phyloP scores from a whole-genome alignment of 1,284 basidiomycete genomes.

The Sporisorium iseilematis-ciliati region DNA sequence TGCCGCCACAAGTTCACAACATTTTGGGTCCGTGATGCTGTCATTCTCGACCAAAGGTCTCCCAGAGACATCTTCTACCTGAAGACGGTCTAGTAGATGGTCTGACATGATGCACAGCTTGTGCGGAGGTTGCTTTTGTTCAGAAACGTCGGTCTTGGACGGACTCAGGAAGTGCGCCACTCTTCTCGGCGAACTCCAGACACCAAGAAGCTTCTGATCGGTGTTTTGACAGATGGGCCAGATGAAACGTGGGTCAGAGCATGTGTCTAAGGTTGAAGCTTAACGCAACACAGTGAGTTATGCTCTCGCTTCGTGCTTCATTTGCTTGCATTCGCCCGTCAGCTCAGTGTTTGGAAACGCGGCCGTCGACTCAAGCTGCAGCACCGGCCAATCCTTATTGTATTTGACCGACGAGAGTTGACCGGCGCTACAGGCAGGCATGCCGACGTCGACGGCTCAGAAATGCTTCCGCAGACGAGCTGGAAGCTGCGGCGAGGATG shows the following conservation, averaged over 20 bases:
- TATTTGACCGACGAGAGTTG: too few species aligned
- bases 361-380: too few species aligned
- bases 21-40: background rate
- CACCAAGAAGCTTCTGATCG: background rate
- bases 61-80: background rate
- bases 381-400: too few species aligned
- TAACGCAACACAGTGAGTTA: background rate
- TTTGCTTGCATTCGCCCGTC: background rate
- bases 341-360: too few species aligned
- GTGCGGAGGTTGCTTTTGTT: background rate
- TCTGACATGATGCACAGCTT: background rate
- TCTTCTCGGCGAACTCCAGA: background rate
- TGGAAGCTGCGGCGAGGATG: background rate
- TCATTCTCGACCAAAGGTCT: background rate
- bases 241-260: background rate
- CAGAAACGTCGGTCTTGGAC: background rate
- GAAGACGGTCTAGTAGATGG: background rate
- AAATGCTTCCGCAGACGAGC: background rate
- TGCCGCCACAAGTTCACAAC: too few species aligned
- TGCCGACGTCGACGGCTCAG: too few species aligned
- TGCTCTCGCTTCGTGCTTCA: constrained; percentile 3
- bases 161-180: background rate
- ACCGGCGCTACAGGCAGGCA: too few species aligned
- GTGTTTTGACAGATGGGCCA: background rate
- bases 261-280: constrained; percentile 2